phyloP scores from a whole-genome alignment of 352 stramenopile species.

The Pythium plurisporium region DNA sequence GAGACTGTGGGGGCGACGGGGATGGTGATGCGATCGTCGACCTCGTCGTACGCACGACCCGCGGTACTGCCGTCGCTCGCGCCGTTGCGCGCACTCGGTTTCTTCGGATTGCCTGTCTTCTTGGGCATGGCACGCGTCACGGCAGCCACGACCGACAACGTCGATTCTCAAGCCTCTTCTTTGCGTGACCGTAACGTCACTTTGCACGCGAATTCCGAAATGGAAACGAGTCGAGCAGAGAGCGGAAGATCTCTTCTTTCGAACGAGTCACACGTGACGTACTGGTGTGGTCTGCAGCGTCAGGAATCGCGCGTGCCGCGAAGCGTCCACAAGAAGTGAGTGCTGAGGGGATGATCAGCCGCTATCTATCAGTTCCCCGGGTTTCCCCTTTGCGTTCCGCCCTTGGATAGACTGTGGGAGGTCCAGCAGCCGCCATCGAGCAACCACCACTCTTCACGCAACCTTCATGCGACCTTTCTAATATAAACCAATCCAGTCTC shows the following conservation, averaged over 20 bases:
- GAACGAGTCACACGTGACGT: neutral
- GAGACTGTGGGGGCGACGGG: conserved; percentile 23
- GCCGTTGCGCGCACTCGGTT: neutral
- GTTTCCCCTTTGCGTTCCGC: conserved; percentile 4
- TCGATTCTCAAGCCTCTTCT: neutral
- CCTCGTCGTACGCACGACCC: conserved; percentile 34
- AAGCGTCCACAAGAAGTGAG: neutral
- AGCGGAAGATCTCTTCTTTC: conserved; percentile 5
- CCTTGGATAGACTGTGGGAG: conserved; percentile 6
- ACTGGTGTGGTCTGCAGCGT: neutral
- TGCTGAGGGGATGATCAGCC: conserved; percentile 2
- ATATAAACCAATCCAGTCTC: conserved; percentile 6
- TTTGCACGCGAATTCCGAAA: neutral
- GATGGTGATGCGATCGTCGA: conserved; percentile 72
- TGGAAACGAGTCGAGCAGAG: neutral
- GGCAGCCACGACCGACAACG: neutral
- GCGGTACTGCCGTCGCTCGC: neutral
- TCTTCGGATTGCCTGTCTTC: conserved; percentile 9
- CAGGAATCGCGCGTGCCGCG: conserved; percentile 8
- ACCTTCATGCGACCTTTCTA: conserved; percentile 15
- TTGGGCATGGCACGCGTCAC: conserved; percentile 4
- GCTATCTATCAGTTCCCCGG: conserved; percentile 13
- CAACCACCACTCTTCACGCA: conserved; percentile 14
- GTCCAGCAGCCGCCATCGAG: conserved; percentile 10
- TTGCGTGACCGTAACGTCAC: neutral